These are phyloP conservation scores for Aspergillus glaucus DNA, from an alignment of 2,329 filamentous ascomycete genomes.

Conservation along the genomic window DNA sequence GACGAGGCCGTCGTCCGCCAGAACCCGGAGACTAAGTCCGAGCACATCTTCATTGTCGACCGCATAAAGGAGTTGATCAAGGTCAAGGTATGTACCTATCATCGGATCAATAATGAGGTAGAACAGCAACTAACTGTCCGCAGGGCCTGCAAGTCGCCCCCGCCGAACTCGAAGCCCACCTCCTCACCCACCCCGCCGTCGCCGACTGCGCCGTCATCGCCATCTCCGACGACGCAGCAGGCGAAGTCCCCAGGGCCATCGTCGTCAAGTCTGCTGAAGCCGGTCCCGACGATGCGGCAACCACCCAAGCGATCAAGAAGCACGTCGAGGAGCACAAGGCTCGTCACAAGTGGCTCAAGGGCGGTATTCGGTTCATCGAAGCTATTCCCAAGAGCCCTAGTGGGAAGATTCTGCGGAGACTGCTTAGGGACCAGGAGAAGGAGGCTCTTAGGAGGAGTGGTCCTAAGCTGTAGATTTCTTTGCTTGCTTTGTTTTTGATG, in stretches of 20 bases:
- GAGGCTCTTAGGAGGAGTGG: slow-evolving; percentile 58
- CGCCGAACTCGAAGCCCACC: slow-evolving; percentile 73
- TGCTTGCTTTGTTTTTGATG: not conserved
- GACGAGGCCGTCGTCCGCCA: slow-evolving; percentile 70
- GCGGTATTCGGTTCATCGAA: slow-evolving; percentile 54
- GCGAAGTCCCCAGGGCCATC: slow-evolving; percentile 59
- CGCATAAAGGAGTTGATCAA: slow-evolving; percentile 74
- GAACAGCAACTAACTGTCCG: not conserved
- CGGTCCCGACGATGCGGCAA: slow-evolving; percentile 46
- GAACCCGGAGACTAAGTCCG: slow-evolving; percentile 55
- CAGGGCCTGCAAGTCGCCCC: slow-evolving; percentile 78
- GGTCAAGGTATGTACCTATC: slow-evolving; percentile 56
- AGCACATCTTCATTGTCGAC: slow-evolving; percentile 82
- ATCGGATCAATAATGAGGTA: slow-evolving; percentile 19
- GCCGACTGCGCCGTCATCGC: slow-evolving; percentile 74
- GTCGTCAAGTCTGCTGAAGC: slow-evolving; percentile 54
- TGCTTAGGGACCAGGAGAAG: slow-evolving; percentile 69
- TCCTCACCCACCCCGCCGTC: slow-evolving; percentile 69
- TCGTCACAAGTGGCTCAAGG: slow-evolving; percentile 57
- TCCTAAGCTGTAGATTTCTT: slow-evolving; percentile 54
- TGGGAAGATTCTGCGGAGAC: slow-evolving; percentile 57
- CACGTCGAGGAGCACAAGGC: slow-evolving; percentile 57
- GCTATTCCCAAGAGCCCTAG: slow-evolving; percentile 56
- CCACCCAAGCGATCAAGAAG: slow-evolving; percentile 49
- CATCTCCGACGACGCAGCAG: slow-evolving; percentile 57